phyloP scores from a whole-genome alignment of 352 stramenopile genomes.

The Globisporangium polare region DNA sequence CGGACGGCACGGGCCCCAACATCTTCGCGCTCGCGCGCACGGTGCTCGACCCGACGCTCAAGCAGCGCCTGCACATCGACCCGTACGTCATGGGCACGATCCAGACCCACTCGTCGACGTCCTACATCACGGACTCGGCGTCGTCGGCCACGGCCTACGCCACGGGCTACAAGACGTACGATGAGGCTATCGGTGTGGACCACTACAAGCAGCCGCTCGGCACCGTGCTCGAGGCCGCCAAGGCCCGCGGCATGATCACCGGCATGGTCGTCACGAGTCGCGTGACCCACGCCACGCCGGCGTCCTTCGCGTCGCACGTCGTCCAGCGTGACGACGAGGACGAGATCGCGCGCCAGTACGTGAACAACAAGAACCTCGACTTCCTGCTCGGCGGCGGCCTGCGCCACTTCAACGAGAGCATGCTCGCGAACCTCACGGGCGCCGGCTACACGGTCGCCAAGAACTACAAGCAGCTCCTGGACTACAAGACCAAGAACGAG shows the following conservation, averaged over 20 bases:
- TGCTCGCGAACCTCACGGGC: slow-evolving; percentile 35
- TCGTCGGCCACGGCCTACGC: slow-evolving; percentile 50
- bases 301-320: slow-evolving; percentile 51
- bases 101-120: slow-evolving; percentile 59
- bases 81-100: slow-evolving; percentile 48
- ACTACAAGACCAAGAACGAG: slow-evolving; percentile 48
- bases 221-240: slow-evolving; percentile 60
- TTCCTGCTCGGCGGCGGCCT: slow-evolving; percentile 52
- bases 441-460: slow-evolving; percentile 47
- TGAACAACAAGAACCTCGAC: slow-evolving; percentile 65
- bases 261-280: slow-evolving; percentile 67
- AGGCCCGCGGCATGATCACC: slow-evolving; percentile 59
- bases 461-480: slow-evolving; percentile 49
- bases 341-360: slow-evolving; percentile 55
- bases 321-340: slow-evolving; percentile 49
- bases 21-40: slow-evolving; percentile 57
- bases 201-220: slow-evolving; percentile 48
- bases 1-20: slow-evolving; percentile 59
- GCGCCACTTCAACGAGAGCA: slow-evolving; percentile 46
- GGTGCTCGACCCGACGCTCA: slow-evolving; percentile 45
- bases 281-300: slow-evolving; percentile 59
- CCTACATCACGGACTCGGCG: slow-evolving; percentile 66
- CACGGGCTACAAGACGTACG: slow-evolving; percentile 66
- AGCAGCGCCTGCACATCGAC: slow-evolving; percentile 59
- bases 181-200: slow-evolving; percentile 54